Evolutionary conservation across 345 rosid genomes (phyloP).

Genomic region (Melaleuca alternifolia): DNA sequence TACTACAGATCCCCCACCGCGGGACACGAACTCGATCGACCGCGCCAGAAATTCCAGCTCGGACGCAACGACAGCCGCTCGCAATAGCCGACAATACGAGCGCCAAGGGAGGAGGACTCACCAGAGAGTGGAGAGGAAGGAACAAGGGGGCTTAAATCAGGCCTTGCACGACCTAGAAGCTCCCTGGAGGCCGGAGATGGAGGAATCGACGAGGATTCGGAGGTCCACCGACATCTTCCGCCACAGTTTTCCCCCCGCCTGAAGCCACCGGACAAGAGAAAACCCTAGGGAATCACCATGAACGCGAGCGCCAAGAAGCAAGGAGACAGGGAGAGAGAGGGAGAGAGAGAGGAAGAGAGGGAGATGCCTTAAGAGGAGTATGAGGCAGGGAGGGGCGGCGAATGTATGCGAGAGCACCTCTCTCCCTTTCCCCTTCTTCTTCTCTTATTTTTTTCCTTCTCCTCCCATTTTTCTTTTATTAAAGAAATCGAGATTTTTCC

Average conservation of each 20-base stretch:
- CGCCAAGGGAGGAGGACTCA: neutral
- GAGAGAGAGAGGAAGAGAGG: neutral
- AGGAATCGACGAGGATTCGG: neutral
- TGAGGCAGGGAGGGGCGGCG: neutral
- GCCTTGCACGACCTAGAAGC: neutral
- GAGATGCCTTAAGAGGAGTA: neutral
- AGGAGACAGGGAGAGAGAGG: neutral
- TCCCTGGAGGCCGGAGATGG: neutral
- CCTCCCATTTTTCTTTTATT: neutral
- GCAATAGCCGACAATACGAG: neutral
- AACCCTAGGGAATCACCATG: constrained; percentile 1
- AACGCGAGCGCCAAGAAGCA: neutral
- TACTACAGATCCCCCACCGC: neutral
- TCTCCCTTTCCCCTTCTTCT: neutral
- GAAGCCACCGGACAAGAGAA: neutral
- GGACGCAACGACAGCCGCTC: neutral
- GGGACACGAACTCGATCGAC: neutral
- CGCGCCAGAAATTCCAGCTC: neutral
- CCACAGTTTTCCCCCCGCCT: neutral
- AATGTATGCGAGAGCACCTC: neutral
- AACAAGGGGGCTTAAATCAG: neutral
- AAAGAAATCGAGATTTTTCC: neutral
- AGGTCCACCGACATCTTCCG: neutral
- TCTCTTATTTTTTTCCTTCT: neutral
- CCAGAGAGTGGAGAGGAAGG: neutral